Base-by-base conservation (phyloP, 352 stramenopile species). In the Phytophthora hybrid region DNA sequence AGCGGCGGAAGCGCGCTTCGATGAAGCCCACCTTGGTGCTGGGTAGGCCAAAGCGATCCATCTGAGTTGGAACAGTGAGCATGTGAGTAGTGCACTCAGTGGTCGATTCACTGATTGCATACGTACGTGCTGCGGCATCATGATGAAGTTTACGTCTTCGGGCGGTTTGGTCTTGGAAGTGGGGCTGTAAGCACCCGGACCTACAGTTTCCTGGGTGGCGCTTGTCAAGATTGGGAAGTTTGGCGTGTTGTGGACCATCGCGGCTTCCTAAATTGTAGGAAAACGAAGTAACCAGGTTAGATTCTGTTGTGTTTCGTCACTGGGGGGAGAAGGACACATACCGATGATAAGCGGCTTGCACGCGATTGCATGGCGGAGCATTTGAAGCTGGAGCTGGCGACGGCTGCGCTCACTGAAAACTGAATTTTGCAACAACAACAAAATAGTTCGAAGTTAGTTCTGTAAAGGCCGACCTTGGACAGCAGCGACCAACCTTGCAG, bases 211-310 rank as follows among this genome's bases (percentile, higher is more conserved):
- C 18, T 84, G 74, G 6, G 83, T 92, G 0, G 83, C 49, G 32
- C 83, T 91, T 7, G 74, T 65, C 18, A 93, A 60, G 47, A 91
- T 93, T 16, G 82, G 84, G 11, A 90, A 79, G 59, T 87, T 85
- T 0, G 84, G 84, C 58, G 83, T 92, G 66, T 93, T 92, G 76
- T 93, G 83, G 1, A 92, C 83, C 84, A 92, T 92, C 3, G 83
- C 75, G 1, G 84, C 77, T 76, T 90, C 84, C 86, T 91, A 41
- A 4, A 56, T 13, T 58, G 14, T 11, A 2, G 6, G 16, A 14
- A 53, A 29, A 10, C 37, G 2, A 53, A 4, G 34, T 18, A 41
- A 46, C 4, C 9, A 56, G 2, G 56, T 77, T 66, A 60, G 31
- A 56, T 7, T 23, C 19, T 26, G 5, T 59, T 41, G 14, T 32